Conservation (phyloP, 1,139 yeast genomes). For the Lodderomyces oxycetoniae region DNA sequence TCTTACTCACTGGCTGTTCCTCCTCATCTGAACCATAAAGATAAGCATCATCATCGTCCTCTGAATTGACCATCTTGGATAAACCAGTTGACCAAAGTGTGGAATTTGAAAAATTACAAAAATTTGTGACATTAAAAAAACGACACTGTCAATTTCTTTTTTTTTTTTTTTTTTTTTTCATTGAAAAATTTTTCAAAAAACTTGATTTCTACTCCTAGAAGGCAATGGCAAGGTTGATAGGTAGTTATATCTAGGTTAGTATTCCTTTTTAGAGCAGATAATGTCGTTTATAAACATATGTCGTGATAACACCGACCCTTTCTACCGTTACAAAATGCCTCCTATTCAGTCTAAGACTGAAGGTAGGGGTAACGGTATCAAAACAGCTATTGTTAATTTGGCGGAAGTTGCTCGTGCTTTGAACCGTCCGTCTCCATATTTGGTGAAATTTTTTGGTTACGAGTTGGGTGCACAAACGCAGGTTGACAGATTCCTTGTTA, state of each 20-base stretch:
- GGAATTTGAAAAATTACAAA: background rate
- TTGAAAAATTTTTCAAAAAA: slow-evolving; percentile 2
- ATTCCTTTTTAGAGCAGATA: too few relatives aligned
- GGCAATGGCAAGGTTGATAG: too few relatives aligned
- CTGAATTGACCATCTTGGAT: slow-evolving; percentile 20
- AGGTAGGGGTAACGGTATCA: slow-evolving; percentile 99
- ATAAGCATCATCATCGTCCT: slow-evolving; percentile 78
- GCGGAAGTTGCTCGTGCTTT: slow-evolving; percentile 93
- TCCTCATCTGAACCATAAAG: slow-evolving; percentile 71
- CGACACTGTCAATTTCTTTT: background rate
- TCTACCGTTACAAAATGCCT: slow-evolving; percentile 99
- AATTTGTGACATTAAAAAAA: background rate
- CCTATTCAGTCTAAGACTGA: slow-evolving; percentile 94
- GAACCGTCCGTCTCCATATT: slow-evolving; percentile 86
- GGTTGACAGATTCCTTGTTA: slow-evolving; percentile 84
- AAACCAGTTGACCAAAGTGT: background rate
- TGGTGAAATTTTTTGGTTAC: slow-evolving; percentile 90
- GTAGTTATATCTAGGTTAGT: too few relatives aligned
- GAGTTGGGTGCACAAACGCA: slow-evolving; percentile 97
- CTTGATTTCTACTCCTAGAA: slow-evolving; percentile 1
- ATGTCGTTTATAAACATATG: slow-evolving; percentile 93
- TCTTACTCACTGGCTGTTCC: slow-evolving; percentile 15
- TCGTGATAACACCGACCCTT: slow-evolving; percentile 97
- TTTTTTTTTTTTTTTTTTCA: background rate
- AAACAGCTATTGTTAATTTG: slow-evolving; percentile 87